These are phyloP conservation scores for Xylaria digitata DNA, from an alignment of 2,329 filamentous ascomycete species.

Conservation along the genomic window DNA sequence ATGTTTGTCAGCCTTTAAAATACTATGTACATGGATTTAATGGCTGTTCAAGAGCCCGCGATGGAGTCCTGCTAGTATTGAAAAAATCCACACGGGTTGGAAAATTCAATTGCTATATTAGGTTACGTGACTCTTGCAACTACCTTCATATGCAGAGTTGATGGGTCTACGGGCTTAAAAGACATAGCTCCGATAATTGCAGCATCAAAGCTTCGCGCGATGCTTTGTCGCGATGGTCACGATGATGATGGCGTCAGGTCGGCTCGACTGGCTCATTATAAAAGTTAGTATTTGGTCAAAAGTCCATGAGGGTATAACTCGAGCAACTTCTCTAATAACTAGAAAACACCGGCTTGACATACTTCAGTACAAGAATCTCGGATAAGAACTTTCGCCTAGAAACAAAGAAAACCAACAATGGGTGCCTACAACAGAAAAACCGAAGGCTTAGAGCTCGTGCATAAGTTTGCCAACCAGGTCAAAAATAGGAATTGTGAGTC, in stretches of 20 bases:
- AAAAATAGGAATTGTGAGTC: slow-evolving; percentile 32
- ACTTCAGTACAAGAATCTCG: background rate
- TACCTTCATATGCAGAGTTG: background rate
- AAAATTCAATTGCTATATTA: no score
- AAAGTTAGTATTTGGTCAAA: slow-evolving; percentile 1
- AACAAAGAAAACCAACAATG: slow-evolving; percentile 33
- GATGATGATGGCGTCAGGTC: background rate
- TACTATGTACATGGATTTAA: slow-evolving; percentile 6
- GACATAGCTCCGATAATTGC: slow-evolving; percentile 24
- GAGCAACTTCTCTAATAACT: slow-evolving; percentile 1
- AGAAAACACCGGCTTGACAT: background rate
- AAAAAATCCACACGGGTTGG: background rate
- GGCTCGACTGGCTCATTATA: slow-evolving; percentile 21
- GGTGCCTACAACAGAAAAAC: slow-evolving; percentile 38
- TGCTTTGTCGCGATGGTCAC: background rate
- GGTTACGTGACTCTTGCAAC: background rate
- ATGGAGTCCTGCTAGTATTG: background rate
- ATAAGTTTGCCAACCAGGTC: slow-evolving; percentile 45
- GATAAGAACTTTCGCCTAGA: background rate
- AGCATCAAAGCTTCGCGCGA: slow-evolving; percentile 9
- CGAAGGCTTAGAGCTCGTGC: slow-evolving; percentile 39
- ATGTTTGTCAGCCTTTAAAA: slow-evolving; percentile 12
- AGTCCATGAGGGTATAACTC: background rate
- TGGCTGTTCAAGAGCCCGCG: background rate
- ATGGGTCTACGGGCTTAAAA: slow-evolving; percentile 26